Conservation (phyloP, 2,329 filamentous ascomycete species). For the Colletotrichum orchidophilum region DNA sequence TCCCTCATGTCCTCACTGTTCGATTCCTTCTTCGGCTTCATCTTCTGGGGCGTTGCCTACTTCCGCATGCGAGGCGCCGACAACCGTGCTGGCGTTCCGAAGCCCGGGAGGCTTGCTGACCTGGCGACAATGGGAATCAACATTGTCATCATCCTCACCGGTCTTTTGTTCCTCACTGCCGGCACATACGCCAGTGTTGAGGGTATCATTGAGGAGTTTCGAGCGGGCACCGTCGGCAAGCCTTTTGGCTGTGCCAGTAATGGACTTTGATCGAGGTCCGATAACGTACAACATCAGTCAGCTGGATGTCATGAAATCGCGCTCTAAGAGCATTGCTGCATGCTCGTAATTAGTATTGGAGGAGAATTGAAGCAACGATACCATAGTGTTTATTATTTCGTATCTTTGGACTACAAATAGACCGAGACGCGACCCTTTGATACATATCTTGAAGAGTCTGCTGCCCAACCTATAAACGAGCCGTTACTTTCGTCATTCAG, state of each 20-base stretch:
- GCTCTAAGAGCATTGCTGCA: background rate
- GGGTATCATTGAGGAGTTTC: conserved; percentile 79
- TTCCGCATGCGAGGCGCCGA: conserved; percentile 78
- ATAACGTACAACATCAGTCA: too few relatives aligned
- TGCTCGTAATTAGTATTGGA: background rate
- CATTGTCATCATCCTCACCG: conserved; percentile 75
- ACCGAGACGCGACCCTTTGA: background rate
- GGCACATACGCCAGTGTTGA: conserved; percentile 85
- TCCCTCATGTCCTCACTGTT: conserved; percentile 88
- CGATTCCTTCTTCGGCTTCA: conserved; percentile 94
- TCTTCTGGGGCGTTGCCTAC: conserved; percentile 90
- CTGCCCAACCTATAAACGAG: too few relatives aligned
- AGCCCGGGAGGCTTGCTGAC: conserved; percentile 60
- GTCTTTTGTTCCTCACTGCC: conserved; percentile 81
- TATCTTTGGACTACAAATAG: background rate
- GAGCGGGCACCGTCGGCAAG: conserved; percentile 69
- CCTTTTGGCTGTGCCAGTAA: conserved; percentile 81
- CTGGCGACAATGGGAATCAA: conserved; percentile 72
- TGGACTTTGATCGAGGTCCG: conserved; percentile 46
- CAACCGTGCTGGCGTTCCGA: conserved; percentile 61
- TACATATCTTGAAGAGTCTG: too few relatives aligned
- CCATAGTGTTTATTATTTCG: background rate
- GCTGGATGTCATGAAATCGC: too few relatives aligned
- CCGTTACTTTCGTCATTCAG: too few relatives aligned
- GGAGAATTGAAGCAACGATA: background rate